These are phyloP conservation scores for Pythium sp. DNA, from an alignment of 352 stramenopile genomes.

Conservation along the genomic window DNA sequence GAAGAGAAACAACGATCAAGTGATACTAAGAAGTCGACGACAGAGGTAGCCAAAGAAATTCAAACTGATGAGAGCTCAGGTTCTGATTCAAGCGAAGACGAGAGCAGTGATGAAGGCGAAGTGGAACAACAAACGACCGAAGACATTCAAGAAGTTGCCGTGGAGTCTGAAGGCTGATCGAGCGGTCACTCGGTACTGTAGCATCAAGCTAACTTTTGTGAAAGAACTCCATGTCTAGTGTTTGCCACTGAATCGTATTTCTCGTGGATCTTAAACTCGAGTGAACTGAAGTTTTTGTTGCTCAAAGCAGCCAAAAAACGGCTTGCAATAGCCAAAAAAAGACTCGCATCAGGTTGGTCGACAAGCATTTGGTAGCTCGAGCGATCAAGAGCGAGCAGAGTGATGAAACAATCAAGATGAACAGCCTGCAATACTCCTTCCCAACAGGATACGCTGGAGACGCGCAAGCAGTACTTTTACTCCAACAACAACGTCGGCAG, in stretches of 20 bases:
- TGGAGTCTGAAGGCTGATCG: constrained; percentile 4
- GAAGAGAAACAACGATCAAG: constrained; percentile 22
- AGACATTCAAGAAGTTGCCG: constrained; percentile 13
- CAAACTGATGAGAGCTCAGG: constrained; percentile 13
- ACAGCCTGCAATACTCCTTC: constrained; percentile 11
- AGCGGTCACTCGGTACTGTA: not conserved
- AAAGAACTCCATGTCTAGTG: not conserved
- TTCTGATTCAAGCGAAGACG: constrained; percentile 8
- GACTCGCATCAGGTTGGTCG: not conserved
- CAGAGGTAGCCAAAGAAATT: constrained; percentile 13
- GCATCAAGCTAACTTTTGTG: not conserved
- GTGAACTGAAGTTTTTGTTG: not conserved
- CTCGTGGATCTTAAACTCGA: not conserved
- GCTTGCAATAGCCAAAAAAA: not conserved
- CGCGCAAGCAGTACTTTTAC: not conserved
- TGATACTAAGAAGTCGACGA: constrained; percentile 2
- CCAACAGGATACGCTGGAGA: constrained; percentile 3
- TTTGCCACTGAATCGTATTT: not conserved
- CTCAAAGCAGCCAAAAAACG: not conserved
- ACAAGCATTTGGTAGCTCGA: not conserved
- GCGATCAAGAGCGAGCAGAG: not conserved
- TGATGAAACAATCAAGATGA: not conserved
- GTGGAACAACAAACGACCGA: constrained; percentile 4
- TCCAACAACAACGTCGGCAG: constrained; percentile 12
- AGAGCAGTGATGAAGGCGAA: constrained; percentile 15